Evolutionary conservation across 2,329 filamentous ascomycete genomes (phyloP).

Genomic region (Aspergillus viridinutans): DNA sequence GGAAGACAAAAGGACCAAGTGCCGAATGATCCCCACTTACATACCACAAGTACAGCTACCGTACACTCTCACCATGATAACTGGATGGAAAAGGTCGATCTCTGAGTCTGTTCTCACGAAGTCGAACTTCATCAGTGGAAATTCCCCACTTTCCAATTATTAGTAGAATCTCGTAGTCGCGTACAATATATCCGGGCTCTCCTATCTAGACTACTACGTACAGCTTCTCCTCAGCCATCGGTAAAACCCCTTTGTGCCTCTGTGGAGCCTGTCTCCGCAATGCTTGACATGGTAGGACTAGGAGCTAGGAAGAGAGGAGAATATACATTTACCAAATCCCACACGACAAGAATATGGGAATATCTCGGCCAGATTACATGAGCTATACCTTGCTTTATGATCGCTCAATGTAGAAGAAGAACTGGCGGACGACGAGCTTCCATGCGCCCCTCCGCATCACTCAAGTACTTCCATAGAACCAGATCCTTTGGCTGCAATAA

Average conservation of each 20-base stretch:
- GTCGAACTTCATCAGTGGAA: too few relatives aligned
- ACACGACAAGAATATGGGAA: background rate
- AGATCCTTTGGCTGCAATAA: background rate
- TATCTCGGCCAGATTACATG: background rate
- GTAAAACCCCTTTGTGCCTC: background rate
- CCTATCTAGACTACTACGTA: too few relatives aligned
- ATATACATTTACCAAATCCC: background rate
- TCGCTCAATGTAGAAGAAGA: background rate
- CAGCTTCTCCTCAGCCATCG: background rate
- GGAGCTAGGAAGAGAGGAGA: background rate
- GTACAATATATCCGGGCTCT: background rate
- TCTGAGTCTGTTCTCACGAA: background rate
- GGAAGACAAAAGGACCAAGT: slow-evolving; percentile 15
- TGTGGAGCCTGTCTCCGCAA: background rate
- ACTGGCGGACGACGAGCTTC: too few relatives aligned
- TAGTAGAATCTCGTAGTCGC: background rate
- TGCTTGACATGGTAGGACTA: background rate
- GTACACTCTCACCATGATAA: too few relatives aligned
- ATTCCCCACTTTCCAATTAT: background rate
- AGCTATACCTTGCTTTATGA: background rate
- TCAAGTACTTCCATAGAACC: background rate
- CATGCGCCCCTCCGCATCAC: background rate
- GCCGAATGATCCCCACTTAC: slow-evolving; percentile 8
- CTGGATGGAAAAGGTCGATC: background rate
- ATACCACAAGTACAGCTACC: too few relatives aligned